Evolutionary conservation across 2,329 filamentous ascomycete genomes (phyloP).

Genomic region (Aspergillus sp.): DNA sequence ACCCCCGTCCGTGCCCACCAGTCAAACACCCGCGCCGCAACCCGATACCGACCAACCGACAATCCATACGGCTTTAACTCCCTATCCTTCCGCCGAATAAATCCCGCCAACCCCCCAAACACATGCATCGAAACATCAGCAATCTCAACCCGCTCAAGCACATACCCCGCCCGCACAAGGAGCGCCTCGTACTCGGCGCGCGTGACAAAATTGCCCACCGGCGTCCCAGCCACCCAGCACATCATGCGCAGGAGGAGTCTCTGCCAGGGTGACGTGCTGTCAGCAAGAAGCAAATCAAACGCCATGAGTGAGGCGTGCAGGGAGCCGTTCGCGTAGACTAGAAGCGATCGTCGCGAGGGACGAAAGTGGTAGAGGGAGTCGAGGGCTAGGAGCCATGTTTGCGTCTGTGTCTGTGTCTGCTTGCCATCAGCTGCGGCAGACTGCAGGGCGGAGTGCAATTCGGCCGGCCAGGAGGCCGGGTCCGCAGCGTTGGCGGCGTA

Average conservation of each 20-base stretch:
- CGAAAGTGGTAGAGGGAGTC: constrained; percentile 59
- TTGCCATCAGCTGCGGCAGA: background rate
- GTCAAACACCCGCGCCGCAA: constrained; percentile 34
- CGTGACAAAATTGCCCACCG: constrained; percentile 50
- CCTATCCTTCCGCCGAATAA: constrained; percentile 38
- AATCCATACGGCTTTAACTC: constrained; percentile 36
- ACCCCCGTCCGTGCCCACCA: constrained; percentile 42
- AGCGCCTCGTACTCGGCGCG: constrained; percentile 45
- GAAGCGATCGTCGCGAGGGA: constrained; percentile 49
- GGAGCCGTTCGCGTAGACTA: constrained; percentile 39
- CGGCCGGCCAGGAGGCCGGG: constrained; percentile 41
- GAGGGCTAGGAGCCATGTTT: constrained; percentile 54
- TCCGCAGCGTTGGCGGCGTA: constrained; percentile 52
- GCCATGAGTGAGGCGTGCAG: constrained; percentile 53
- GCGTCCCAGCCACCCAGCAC: constrained; percentile 49
- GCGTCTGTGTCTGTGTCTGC: constrained; percentile 20
- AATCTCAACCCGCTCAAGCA: constrained; percentile 39
- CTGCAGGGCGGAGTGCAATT: background rate
- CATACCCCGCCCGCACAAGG: constrained; percentile 50
- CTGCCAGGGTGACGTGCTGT: constrained; percentile 22
- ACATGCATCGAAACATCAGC: constrained; percentile 54
- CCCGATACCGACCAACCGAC: constrained; percentile 30
- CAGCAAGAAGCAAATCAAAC: constrained; percentile 51
- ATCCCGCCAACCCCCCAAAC: constrained; percentile 49
- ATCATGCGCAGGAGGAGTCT: constrained; percentile 40